Evolutionary conservation across 2,329 filamentous ascomycete species (phyloP), one percentile per base, ranked within the genome.

Genomic region (Acrocalymma vagum): DNA sequence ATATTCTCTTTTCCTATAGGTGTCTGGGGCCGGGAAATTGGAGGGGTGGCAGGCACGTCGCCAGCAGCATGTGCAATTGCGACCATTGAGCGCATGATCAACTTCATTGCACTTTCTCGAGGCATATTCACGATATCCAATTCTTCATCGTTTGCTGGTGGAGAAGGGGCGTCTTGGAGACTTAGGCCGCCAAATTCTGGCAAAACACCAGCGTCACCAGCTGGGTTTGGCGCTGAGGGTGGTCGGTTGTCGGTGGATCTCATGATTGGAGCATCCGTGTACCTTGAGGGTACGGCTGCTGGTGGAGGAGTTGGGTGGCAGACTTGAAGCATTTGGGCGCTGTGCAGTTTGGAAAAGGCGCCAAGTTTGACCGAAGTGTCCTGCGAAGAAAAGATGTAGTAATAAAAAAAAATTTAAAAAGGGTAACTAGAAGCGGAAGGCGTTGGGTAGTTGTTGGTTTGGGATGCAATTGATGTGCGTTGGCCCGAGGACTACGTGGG

Each of bases 41-140:
- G 86, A 39, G 87, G 88, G n/a, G 86, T 94, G 11, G 87, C 87
- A 15, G 88, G 89, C 9, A 94, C 78, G 60, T 95, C 89, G 62
- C 88, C 87, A 2, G 87, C 89, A 43, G 86, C 77, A 49, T 81
- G 80, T 18, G 90, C 86, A 35, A 94, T 78, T 4, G 83, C 78
- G 58, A 73, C 63, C 11, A 77, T 60, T 9, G 71, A 67, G 25
- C 83, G 78, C 53, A 85, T 85, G n/a, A 97, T 80, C 50, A 95
- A 76, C 61, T 86, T 88, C 61, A 97, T 80, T 5, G 92, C 92
- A 2, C 84, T 84, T 35, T 86, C 77, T 3, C 90, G 84, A 1
- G 84, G 75, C 45, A 96, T 78, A 35, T 81, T 81, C 71, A 88
- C 88, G 48, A 95, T 80, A 65, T 91, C 86, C 69, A 88, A 78